A percentile compares a stretch with the other conserved stretches of the same genome.
These are phyloP conservation scores for Trichoderma gamsii DNA, from an alignment of 495 filamentous ascomycete genomes.

Conservation along the genomic window DNA sequence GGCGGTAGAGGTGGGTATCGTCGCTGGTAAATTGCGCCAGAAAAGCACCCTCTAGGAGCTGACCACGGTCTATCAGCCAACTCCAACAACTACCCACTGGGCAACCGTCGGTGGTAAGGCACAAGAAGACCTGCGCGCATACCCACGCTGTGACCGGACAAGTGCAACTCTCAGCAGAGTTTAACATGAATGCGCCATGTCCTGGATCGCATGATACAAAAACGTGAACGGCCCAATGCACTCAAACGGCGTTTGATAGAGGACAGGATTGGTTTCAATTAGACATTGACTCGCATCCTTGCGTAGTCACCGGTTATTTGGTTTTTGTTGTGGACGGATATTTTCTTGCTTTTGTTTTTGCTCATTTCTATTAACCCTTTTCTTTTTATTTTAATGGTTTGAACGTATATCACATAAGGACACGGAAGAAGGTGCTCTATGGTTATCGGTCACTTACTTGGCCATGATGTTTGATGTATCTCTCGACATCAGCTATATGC, in stretches of 20 bases:
- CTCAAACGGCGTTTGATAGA: constrained; percentile 14
- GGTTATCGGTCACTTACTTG: constrained; percentile 4
- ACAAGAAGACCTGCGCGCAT: neutral
- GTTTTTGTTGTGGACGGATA: constrained; percentile 13
- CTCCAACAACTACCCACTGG: constrained; percentile 41
- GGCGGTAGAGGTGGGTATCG: constrained; percentile 52
- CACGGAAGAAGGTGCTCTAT: neutral
- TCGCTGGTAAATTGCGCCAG: constrained; percentile 19
- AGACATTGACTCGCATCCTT: constrained; percentile 11
- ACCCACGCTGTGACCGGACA: neutral
- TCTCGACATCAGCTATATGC: neutral
- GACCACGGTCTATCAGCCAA: constrained; percentile 25
- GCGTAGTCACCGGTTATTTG: constrained; percentile 13
- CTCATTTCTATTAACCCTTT: neutral
- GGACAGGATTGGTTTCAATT: constrained; percentile 14
- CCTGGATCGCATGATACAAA: constrained; percentile 3
- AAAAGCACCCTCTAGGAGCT: constrained; percentile 19
- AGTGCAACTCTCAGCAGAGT: neutral
- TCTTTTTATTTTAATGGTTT: constrained; percentile 8
- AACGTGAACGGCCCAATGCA: constrained; percentile 13
- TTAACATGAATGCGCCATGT: neutral
- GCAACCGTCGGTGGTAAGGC: constrained; percentile 43
- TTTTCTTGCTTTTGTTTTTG: neutral
- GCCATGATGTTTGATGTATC: neutral
- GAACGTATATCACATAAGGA: constrained; percentile 13